Conservation (phyloP, 768 basidiomycete species). For the Boletus subparvulus region DNA sequence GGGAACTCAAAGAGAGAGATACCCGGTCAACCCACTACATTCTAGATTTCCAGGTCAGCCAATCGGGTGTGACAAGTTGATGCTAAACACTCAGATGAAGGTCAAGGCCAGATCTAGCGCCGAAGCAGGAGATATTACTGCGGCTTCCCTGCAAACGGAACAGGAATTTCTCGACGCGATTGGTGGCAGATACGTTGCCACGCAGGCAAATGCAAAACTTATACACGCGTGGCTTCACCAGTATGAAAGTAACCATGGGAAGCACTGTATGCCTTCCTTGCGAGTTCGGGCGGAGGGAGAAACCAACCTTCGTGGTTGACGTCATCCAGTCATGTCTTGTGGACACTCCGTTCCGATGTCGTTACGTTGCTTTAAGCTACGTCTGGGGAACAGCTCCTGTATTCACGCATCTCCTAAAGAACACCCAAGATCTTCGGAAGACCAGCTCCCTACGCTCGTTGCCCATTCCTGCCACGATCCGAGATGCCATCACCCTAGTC, state of each 20-base stretch:
- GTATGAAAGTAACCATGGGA: slow-evolving; percentile 12
- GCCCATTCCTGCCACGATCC: slow-evolving; percentile 22
- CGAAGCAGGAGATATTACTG: neutral
- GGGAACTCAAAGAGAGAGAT: slow-evolving; percentile 3
- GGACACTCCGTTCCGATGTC: slow-evolving; percentile 17
- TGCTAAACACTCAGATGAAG: neutral
- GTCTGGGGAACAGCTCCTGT: slow-evolving; percentile 17
- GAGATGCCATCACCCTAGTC: slow-evolving; percentile 23
- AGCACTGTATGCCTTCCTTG: slow-evolving; percentile 1
- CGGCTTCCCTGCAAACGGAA: neutral
- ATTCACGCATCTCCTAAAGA: slow-evolving; percentile 8
- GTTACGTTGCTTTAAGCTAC: slow-evolving; percentile 28
- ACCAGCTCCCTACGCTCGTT: neutral
- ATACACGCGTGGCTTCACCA: slow-evolving; percentile 13
- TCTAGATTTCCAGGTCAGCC: slow-evolving; percentile 9
- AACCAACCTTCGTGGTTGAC: slow-evolving; percentile 15
- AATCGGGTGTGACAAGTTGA: neutral
- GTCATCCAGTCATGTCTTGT: slow-evolving; percentile 16
- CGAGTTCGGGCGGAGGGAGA: neutral
- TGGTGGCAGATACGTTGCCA: slow-evolving; percentile 9
- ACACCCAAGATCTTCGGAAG: slow-evolving; percentile 5
- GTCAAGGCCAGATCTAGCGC: neutral
- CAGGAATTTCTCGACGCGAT: neutral
- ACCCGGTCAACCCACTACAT: neutral
- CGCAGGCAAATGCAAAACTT: slow-evolving; percentile 6